A percentile compares a stretch with the other conserved stretches of the same genome.
Evolutionary conservation across 768 basidiomycete genomes (phyloP).

Genomic region (Jaapia argillacea): DNA sequence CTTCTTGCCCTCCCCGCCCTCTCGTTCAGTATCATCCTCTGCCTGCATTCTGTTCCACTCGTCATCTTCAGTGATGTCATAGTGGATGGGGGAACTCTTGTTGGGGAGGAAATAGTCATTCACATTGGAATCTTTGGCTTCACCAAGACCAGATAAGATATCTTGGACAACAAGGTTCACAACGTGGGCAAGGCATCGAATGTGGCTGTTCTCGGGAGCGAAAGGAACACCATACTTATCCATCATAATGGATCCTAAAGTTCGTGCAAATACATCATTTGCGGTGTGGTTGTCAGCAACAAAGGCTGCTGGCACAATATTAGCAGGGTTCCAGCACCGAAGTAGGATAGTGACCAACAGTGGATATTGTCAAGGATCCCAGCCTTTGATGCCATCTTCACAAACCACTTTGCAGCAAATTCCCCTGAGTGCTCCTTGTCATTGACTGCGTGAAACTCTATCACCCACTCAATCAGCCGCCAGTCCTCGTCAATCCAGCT

Average conservation of each 20-base stretch:
- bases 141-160: constrained; percentile 13
- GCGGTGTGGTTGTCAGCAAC: constrained; percentile 24
- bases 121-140: constrained; percentile 17
- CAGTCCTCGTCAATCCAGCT: constrained; percentile 13
- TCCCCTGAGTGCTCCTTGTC: constrained; percentile 17
- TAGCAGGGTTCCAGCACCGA: no score
- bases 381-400: constrained; percentile 11
- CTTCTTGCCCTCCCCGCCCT: constrained; percentile 12
- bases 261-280: constrained; percentile 23
- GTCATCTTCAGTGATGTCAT: constrained; percentile 17
- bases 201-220: constrained; percentile 21
- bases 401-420: constrained; percentile 20
- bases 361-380: constrained; percentile 26
- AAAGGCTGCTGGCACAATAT: constrained; percentile 12
- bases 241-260: constrained; percentile 12
- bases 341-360: no score
- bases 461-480: constrained; percentile 8
- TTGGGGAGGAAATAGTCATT: constrained; percentile 17
- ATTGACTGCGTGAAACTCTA: constrained; percentile 10
- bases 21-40: constrained; percentile 9
- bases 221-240: constrained; percentile 12
- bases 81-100: constrained; percentile 22
- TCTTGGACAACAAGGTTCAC: constrained; percentile 27
- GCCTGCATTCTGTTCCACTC: no score
- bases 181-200: constrained; percentile 24